Conservation (phyloP, 2,329 filamentous ascomycete species). For the Pseudocercospora pini-densiflorae region DNA sequence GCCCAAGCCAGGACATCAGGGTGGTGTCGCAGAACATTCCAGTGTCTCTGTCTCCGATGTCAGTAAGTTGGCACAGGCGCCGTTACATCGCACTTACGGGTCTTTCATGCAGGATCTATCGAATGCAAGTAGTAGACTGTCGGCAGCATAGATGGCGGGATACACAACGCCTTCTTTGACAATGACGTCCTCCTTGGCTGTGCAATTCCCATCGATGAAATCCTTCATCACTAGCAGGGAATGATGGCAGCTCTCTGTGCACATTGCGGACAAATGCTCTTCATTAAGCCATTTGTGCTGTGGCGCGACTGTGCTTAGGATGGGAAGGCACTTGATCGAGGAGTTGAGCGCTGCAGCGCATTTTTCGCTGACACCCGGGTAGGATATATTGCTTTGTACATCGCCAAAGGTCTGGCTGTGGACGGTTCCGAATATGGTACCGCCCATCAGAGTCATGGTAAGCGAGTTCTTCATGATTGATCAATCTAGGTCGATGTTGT, state of each 20-base stretch:
- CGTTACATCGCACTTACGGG: not conserved
- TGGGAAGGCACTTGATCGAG: not conserved
- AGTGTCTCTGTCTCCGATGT: not conserved
- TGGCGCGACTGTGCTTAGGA: not conserved
- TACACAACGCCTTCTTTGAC: not conserved
- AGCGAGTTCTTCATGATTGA: too few relatives aligned
- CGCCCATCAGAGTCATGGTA: too few relatives aligned
- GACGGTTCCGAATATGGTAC: too few relatives aligned
- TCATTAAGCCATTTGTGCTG: not conserved
- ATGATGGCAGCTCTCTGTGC: not conserved
- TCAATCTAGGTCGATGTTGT: too few relatives aligned
- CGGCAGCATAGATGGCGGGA: slow-evolving; percentile 2
- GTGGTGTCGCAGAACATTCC: not conserved
- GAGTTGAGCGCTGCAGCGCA: not conserved
- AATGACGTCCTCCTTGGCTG: not conserved
- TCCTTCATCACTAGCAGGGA: not conserved
- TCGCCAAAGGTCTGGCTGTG: too few relatives aligned
- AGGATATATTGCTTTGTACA: too few relatives aligned
- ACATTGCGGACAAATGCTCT: not conserved
- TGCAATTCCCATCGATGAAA: not conserved
- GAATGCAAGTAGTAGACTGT: not conserved
- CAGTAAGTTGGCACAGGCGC: not conserved
- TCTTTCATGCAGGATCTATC: not conserved
- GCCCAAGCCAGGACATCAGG: not conserved
- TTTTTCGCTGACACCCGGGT: not conserved